Conservation (phyloP, 495 filamentous ascomycete species). For the Daldinia decipiens region DNA sequence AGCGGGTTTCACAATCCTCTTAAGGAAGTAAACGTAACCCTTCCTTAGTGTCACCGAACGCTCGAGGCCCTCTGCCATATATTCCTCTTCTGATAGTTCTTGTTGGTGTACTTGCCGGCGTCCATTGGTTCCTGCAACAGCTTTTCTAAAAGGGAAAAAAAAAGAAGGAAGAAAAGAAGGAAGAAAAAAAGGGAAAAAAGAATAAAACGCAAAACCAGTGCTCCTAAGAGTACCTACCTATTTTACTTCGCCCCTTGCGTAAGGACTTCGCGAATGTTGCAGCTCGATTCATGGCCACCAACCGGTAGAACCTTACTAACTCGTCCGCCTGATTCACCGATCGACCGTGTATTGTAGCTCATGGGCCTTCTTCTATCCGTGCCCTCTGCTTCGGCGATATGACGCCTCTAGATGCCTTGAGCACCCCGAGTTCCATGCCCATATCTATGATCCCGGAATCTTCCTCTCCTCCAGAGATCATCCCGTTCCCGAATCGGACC, state of each 20-base stretch:
- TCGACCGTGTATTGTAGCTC: constrained; percentile 22
- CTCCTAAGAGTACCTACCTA: background rate
- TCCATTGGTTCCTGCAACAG: constrained; percentile 4
- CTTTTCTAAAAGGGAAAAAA: background rate
- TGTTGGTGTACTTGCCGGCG: constrained; percentile 6
- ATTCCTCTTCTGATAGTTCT: constrained; percentile 4
- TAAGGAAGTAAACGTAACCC: constrained; percentile 5
- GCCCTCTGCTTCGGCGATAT: constrained; percentile 42
- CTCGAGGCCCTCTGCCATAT: constrained; percentile 31
- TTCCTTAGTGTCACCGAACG: constrained; percentile 38
- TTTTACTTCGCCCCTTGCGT: constrained; percentile 8
- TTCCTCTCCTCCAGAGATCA: constrained; percentile 23
- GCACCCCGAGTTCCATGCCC: constrained; percentile 29
- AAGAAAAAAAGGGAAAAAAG: no score
- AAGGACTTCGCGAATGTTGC: constrained; percentile 9
- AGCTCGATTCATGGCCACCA: constrained; percentile 28
- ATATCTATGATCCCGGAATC: constrained; percentile 30
- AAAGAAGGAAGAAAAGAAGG: no score
- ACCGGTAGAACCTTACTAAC: constrained; percentile 32
- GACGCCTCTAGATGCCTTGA: constrained; percentile 34
- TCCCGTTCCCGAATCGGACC: constrained; percentile 15
- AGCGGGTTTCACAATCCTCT: background rate
- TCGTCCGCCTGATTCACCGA: constrained; percentile 10
- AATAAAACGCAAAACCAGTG: background rate
- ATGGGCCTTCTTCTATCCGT: constrained; percentile 37